A percentile compares a stretch with the other conserved stretches of the same genome.
Evolutionary conservation across 441 rosid species (phyloP).

Genomic region (Gossypium davidsonii): DNA sequence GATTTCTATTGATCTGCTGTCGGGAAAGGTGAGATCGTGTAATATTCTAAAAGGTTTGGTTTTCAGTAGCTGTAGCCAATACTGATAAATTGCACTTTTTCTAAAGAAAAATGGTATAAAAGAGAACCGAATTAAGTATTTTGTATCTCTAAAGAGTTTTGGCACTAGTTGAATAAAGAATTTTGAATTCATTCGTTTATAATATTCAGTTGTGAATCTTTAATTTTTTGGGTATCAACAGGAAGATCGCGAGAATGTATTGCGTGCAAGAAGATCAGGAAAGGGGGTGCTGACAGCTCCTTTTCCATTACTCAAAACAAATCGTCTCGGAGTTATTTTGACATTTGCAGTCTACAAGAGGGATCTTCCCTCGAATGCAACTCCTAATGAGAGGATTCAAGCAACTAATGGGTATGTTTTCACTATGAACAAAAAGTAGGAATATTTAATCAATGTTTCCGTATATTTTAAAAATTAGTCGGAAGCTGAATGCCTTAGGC

Average conservation of each 20-base stretch:
- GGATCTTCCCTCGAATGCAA: slow-evolving; percentile 78
- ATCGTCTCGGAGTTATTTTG: slow-evolving; percentile 88
- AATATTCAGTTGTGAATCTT: slow-evolving; percentile 11
- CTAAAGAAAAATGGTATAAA: neutral
- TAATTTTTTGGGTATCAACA: slow-evolving; percentile 25
- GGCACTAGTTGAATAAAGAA: neutral
- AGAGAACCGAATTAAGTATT: neutral
- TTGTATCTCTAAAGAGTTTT: neutral
- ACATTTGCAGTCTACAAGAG: slow-evolving; percentile 83
- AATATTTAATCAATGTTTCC: neutral
- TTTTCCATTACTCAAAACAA: slow-evolving; percentile 71
- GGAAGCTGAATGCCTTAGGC: neutral
- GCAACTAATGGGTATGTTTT: slow-evolving; percentile 73
- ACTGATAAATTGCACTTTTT: neutral
- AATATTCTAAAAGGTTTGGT: neutral
- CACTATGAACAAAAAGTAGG: neutral
- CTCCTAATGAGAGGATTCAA: slow-evolving; percentile 70
- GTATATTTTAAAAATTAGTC: neutral
- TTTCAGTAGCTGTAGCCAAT: neutral
- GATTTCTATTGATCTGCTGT: slow-evolving; percentile 80
- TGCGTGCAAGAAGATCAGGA: slow-evolving; percentile 80
- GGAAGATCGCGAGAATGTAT: slow-evolving; percentile 88
- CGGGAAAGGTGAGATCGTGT: slow-evolving; percentile 66
- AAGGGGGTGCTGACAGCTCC: slow-evolving; percentile 93
- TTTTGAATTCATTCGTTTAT: neutral